Evolutionary conservation across 2,329 filamentous ascomycete species (phyloP).

Genomic region (Leptographium wingfieldii): DNA sequence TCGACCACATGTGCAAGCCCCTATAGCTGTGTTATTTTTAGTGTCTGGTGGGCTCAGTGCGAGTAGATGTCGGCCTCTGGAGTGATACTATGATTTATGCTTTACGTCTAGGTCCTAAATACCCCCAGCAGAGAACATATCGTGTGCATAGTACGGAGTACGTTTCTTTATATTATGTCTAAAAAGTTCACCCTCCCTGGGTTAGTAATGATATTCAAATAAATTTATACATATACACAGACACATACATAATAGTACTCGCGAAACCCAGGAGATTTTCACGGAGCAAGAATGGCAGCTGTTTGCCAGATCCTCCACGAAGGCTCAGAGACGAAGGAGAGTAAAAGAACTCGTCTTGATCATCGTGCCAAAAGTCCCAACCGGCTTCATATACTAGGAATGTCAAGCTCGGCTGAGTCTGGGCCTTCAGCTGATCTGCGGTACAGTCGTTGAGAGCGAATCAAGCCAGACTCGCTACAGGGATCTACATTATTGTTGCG

Average conservation of each 20-base stretch:
- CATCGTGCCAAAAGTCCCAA: too few species aligned
- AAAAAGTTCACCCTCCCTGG: background rate
- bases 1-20: constrained; percentile 20
- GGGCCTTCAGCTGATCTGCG: too few species aligned
- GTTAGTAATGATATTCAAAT: background rate
- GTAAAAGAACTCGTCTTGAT: too few species aligned
- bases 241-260: background rate
- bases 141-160: background rate
- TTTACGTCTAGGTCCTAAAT: background rate
- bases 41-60: constrained; percentile 23
- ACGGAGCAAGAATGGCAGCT: background rate
- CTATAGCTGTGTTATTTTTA: constrained; percentile 17
- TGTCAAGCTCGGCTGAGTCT: too few species aligned
- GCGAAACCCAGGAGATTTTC: background rate
- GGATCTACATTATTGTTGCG: background rate
- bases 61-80: constrained; percentile 8
- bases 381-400: too few species aligned
- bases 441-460: background rate
- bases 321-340: too few species aligned
- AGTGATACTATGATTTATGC: background rate
- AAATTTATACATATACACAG: background rate
- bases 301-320: too few species aligned
- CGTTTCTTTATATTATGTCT: background rate
- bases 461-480: background rate
- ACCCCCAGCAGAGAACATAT: too few species aligned